Conservation (phyloP, 208 protist species). For the Trypanosoma melophagium region DNA sequence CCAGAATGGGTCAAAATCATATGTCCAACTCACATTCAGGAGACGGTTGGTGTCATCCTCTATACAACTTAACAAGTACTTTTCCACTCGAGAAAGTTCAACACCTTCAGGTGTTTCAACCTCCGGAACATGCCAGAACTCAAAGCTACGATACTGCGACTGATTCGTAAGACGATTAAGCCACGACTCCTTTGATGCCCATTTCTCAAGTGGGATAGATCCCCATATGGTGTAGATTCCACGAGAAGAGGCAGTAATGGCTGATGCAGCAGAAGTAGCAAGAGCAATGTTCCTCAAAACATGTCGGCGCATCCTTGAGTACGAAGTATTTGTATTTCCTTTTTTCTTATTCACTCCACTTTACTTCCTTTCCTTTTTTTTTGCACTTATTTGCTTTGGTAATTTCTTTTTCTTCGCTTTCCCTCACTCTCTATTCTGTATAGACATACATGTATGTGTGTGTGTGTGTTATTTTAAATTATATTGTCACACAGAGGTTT, state of each 20-base stretch:
- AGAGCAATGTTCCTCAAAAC: conserved; percentile 15
- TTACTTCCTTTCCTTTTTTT: conserved; percentile 1
- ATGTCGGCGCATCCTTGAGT: conserved; percentile 36
- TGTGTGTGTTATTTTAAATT: background rate
- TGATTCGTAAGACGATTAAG: conserved; percentile 75
- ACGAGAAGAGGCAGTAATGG: conserved; percentile 31
- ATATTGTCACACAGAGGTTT: background rate
- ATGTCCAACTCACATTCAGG: conserved; percentile 76
- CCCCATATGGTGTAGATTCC: conserved; percentile 85
- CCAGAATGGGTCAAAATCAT: conserved; percentile 91
- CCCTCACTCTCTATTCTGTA: background rate
- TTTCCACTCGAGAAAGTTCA: conserved; percentile 58
- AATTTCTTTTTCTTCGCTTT: conserved; percentile 15
- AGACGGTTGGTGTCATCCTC: conserved; percentile 84
- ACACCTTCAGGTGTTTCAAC: conserved; percentile 44
- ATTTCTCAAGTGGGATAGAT: conserved; percentile 58
- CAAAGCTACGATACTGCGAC: conserved; percentile 81
- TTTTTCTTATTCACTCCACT: conserved; percentile 1
- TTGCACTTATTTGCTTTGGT: background rate
- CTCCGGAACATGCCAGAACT: conserved; percentile 84
- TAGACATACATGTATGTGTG: background rate
- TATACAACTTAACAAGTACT: conserved; percentile 81
- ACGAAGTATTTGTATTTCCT: background rate
- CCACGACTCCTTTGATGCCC: conserved; percentile 67
- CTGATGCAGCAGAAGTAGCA: conserved; percentile 13